Evolutionary conservation across 176 grass and related monocot species (phyloP).

Genomic region (Lolium perenne): DNA sequence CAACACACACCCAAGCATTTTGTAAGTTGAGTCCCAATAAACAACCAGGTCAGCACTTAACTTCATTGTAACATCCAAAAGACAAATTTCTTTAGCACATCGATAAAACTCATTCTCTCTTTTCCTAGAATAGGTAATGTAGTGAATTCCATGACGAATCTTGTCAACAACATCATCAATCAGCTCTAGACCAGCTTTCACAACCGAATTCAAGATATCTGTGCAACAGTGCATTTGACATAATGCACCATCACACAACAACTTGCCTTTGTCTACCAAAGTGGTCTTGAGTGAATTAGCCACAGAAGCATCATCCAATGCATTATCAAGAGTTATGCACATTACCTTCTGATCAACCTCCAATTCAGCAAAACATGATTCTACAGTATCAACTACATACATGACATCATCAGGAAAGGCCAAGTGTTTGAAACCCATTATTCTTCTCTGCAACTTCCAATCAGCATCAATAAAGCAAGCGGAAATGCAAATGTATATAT

Average conservation of each 20-base stretch:
- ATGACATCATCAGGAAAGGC: constrained; percentile 29
- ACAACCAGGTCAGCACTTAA: constrained; percentile 21
- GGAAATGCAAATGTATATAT: constrained; percentile 27
- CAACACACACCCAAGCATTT: constrained; percentile 30
- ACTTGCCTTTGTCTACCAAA: constrained; percentile 1
- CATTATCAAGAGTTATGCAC: constrained; percentile 43
- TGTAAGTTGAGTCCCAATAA: constrained; percentile 42
- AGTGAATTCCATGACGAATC: constrained; percentile 35
- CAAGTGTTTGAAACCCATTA: constrained; percentile 36
- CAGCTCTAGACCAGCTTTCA: constrained; percentile 18
- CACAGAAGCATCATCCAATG: constrained; percentile 27
- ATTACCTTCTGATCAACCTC: constrained; percentile 40
- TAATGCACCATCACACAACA: constrained; percentile 42
- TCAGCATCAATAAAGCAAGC: constrained; percentile 44
- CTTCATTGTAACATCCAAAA: constrained; percentile 38
- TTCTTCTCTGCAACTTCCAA: constrained; percentile 39
- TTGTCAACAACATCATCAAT: constrained; percentile 38
- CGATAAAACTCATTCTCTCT: constrained; percentile 28
- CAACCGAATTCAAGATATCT: constrained; percentile 18
- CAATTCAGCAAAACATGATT: background rate
- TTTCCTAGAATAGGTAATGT: constrained; percentile 13
- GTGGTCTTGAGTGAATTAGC: constrained; percentile 32
- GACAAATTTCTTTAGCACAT: constrained; percentile 19
- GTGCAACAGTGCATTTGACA: constrained; percentile 21
- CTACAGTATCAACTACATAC: constrained; percentile 10